Evolutionary conservation across 768 basidiomycete species (phyloP), one percentile per base, ranked within the genome.

Genomic region (Cystoderma amianthinum): DNA sequence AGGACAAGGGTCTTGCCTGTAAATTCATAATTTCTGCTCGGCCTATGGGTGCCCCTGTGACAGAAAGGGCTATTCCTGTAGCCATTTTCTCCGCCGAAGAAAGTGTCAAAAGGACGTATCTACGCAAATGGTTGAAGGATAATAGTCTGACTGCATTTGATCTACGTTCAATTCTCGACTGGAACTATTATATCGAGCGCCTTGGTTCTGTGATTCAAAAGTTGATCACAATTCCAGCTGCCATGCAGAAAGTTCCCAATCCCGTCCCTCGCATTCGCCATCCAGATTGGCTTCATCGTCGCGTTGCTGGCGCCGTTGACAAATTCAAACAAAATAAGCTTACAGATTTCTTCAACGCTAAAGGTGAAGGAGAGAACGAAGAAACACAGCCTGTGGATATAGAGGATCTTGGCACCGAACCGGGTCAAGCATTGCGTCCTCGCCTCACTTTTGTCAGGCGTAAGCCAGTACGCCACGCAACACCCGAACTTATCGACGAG

Each of bases 241-340:
- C 96, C 1, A 86, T 98, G 77, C 96, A 99, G 58, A 95, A 95
- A 52, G 87, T 99, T 37, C 62, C 89, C 3, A 99, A 99, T 56
- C 96, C 96, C 3, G 96, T 98, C 3, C 89, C 95, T 7, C 82
- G 96, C 20, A 84, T 98, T 46, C 82, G 82, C 18, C 96, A 99
- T 64, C 96, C 96, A 0, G 96, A 99, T 57, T 98, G 96, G 96
- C 69, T 99, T 34, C 85, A 88, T 62, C 83, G 87, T 34, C 76
- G 96, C 34, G 90, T 98, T 9, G 85, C 84, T 11, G 87, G 83
- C 10, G 76, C 84, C 12, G 79, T 93, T 32, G 95, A 98, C 71
- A 96, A 91, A 63, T 97, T 98, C 69, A 93, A 90, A 59, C 96
- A 99, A 60, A 95, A 97, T 62, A 97, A 94, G 63, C 68, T 99